Base-by-base conservation (phyloP, 768 basidiomycete species). In the Rhodosporidiobolus sp. region DNA sequence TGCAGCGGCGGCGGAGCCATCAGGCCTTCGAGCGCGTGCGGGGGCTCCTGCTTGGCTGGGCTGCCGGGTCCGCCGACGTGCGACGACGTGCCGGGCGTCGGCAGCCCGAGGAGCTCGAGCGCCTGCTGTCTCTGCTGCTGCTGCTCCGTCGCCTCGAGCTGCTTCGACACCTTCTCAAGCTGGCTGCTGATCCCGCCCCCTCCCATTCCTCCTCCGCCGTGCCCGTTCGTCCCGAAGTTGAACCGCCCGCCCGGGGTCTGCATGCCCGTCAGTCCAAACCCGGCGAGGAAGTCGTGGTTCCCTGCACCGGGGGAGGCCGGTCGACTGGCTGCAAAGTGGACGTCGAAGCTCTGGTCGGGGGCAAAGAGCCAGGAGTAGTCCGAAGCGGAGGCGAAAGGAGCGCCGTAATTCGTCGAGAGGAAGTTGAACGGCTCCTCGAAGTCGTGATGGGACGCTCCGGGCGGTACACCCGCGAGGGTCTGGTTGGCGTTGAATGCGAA, bases 301-400 rank as follows among this genome's bases (percentile, higher is more conserved):
- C 70, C 63, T 10, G 72, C 69, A 3, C 63, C 67, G 0, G 75
- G 75, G 28, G 53, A 58, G 12, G 75, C 75, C 7, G 75, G 75
- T 0, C 75, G 65, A 46, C 65, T 67, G 61, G 50, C 60, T 11
- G 66, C 66, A 5, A 76, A 69, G 35, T 67, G 63, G 26, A 76
- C 62, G 63, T 76, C 72, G 56, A 73, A 64, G 26, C 45, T 48
- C 32, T 65, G 53, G 6, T 50, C 59, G 17, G 72, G 60, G 24
- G 68, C 74, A 52, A 76, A 73, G 26, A 76, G 63, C 75, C 75
- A 76, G 16, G 65, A 65, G 63, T 70, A 73, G 63, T 71, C 69
- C 48, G 38, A 38, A 5, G 58, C 53, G 1, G 67, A 69, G 11
- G 64, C 63, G 54, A 73, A 69, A 1, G 75, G 72, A 17, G 75